A percentile compares a stretch with the other conserved stretches of the same genome.
phyloP scores from a whole-genome alignment of 208 protist species.

The Leishmania martiniquensis region DNA sequence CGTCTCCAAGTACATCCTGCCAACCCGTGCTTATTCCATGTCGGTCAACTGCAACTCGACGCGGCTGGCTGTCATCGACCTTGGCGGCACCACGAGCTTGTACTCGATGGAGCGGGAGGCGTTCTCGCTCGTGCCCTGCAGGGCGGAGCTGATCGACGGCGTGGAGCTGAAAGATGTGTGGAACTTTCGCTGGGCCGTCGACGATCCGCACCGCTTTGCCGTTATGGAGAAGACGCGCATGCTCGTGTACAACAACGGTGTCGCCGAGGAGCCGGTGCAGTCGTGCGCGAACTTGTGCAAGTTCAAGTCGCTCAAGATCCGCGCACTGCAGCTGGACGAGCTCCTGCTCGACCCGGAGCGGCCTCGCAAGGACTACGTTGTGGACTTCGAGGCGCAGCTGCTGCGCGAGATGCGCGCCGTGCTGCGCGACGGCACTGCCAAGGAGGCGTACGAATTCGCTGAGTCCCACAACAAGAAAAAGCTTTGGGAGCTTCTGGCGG shows the following conservation, averaged over 20 bases:
- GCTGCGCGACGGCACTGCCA: conserved; percentile 58
- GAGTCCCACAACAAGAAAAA: conserved; percentile 88
- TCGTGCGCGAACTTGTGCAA: conserved; percentile 92
- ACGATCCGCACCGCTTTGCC: conserved; percentile 94
- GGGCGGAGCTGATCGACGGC: conserved; percentile 50
- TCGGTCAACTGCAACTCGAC: conserved; percentile 93
- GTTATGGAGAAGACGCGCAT: conserved; percentile 97
- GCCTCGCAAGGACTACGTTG: conserved; percentile 83
- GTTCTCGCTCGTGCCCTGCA: conserved; percentile 67
- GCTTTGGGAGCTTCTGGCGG: conserved; percentile 96
- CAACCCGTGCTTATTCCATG: conserved; percentile 83
- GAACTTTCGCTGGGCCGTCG: conserved; percentile 93
- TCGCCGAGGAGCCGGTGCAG: conserved; percentile 92
- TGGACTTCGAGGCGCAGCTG: conserved; percentile 89
- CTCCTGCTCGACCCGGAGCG: conserved; percentile 93
- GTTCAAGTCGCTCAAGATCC: conserved; percentile 93
- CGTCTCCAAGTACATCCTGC: conserved; percentile 78
- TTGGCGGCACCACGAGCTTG: conserved; percentile 80
- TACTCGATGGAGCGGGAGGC: conserved; percentile 61
- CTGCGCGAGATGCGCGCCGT: conserved; percentile 88
- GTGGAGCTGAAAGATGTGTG: conserved; percentile 97
- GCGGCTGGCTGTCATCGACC: conserved; percentile 90
- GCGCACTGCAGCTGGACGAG: conserved; percentile 93
- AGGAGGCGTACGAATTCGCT: conserved; percentile 94
- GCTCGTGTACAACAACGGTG: conserved; percentile 90